phyloP scores from a whole-genome alignment of 164 flowering plant species.

The Nelumbo lutea region DNA sequence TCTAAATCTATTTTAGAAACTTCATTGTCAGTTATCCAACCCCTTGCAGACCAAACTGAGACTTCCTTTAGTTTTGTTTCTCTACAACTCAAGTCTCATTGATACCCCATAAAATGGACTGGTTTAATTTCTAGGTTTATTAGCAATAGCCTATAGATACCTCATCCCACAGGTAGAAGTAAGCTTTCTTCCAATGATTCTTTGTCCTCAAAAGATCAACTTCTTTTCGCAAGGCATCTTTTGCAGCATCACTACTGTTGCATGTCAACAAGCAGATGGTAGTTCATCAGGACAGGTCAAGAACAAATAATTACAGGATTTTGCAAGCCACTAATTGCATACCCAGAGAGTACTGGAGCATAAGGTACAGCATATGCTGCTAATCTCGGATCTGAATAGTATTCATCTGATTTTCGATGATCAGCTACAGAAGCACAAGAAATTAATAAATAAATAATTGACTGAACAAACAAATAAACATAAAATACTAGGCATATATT shows the following conservation, averaged over 20 bases:
- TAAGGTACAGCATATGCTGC: slow-evolving; percentile 96
- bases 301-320: slow-evolving; percentile 10
- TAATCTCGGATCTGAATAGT: slow-evolving; percentile 78
- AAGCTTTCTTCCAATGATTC: slow-evolving; percentile 88
- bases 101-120: background rate
- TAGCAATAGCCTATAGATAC: slow-evolving; percentile 29
- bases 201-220: slow-evolving; percentile 75
- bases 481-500: background rate
- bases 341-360: slow-evolving; percentile 63
- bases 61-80: background rate
- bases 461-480: background rate
- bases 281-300: slow-evolving; percentile 17
- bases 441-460: background rate
- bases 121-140: background rate
- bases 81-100: slow-evolving; percentile 2
- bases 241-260: slow-evolving; percentile 52
- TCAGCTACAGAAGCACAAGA: slow-evolving; percentile 42
- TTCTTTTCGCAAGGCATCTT: slow-evolving; percentile 65
- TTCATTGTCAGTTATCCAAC: background rate
- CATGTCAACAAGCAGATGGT: slow-evolving; percentile 23
- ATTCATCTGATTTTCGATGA: slow-evolving; percentile 93
- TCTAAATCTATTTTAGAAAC: background rate
- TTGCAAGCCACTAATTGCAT: slow-evolving; percentile 17
- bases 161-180: slow-evolving; percentile 99
- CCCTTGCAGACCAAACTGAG: background rate